Percentiles rank a stretch among this genome's conserved stretches.
Conservation (phyloP, 2,329 filamentous ascomycete genomes). For the Cladosporium sp. region DNA sequence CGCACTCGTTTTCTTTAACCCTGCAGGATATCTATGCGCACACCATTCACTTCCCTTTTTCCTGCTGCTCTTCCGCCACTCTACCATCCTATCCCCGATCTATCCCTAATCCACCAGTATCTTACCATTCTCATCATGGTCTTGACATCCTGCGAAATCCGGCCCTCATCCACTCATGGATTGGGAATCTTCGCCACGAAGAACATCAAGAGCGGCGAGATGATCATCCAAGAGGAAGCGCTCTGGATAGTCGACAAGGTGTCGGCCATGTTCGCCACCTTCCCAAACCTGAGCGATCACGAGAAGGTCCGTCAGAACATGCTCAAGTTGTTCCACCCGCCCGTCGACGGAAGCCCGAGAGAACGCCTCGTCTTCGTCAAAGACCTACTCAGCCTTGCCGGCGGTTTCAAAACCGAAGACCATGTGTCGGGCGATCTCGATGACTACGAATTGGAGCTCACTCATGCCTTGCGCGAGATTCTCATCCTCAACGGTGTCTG, state of each 20-base stretch:
- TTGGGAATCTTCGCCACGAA: constrained; percentile 1
- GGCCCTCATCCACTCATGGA: not conserved
- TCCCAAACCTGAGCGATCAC: not conserved
- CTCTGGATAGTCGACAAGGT: not conserved
- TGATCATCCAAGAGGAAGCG: not conserved
- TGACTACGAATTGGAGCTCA: not conserved
- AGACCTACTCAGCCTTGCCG: not conserved
- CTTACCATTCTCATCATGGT: not conserved
- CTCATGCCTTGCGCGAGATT: not conserved
- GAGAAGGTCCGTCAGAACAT: not conserved
- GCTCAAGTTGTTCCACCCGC: not conserved
- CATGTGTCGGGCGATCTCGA: not conserved
- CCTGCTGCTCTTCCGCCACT: not conserved
- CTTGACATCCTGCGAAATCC: constrained; percentile 1
- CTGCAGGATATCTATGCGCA: too few species aligned
- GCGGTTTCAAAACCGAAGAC: not conserved
- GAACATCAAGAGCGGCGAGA: not conserved
- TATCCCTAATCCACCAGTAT: too few species aligned
- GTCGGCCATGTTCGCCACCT: not conserved
- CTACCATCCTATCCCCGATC: not conserved
- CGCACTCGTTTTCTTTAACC: too few species aligned
- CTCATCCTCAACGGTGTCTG: not conserved
- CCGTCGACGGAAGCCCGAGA: not conserved
- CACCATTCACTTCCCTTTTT: too few species aligned
- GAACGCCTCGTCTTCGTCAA: not conserved